These are phyloP conservation scores for Cutaneotrichosporon curvatum DNA, from an alignment of 1,284 basidiomycete species.

Conservation along the genomic window DNA sequence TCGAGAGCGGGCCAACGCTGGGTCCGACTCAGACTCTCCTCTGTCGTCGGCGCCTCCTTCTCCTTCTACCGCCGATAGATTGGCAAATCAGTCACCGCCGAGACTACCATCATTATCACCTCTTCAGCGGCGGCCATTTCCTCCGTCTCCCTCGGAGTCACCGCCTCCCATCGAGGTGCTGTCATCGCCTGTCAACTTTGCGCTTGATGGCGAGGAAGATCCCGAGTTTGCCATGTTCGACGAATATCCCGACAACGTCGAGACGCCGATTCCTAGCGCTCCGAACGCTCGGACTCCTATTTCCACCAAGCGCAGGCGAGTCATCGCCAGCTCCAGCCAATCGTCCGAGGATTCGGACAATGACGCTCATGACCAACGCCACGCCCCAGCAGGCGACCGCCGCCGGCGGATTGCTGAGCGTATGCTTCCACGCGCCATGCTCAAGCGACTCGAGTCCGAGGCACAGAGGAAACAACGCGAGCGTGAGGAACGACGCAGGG, in stretches of 20 bases:
- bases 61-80: neutral
- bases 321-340: conserved; percentile 9
- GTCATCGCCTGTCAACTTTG: neutral
- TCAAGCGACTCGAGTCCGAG: conserved; percentile 21
- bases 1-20: too few species aligned
- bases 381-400: neutral
- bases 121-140: neutral
- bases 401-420: conserved; percentile 32
- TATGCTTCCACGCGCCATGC: conserved; percentile 40
- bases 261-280: neutral
- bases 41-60: conserved; percentile 11
- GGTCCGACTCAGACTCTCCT: conserved; percentile 2
- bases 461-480: neutral
- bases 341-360: neutral
- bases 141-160: neutral
- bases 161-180: too few species aligned
- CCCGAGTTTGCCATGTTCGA: too few species aligned
- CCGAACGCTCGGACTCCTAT: neutral
- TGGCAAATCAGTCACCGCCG: too few species aligned
- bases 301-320: neutral
- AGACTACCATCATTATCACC: neutral
- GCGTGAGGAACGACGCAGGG: conserved; percentile 2
- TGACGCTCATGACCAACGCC: neutral
- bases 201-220: neutral
- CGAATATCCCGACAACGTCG: too few species aligned